Base-by-base conservation (phyloP, 257 asterid species). In the Mentha longifolia region DNA sequence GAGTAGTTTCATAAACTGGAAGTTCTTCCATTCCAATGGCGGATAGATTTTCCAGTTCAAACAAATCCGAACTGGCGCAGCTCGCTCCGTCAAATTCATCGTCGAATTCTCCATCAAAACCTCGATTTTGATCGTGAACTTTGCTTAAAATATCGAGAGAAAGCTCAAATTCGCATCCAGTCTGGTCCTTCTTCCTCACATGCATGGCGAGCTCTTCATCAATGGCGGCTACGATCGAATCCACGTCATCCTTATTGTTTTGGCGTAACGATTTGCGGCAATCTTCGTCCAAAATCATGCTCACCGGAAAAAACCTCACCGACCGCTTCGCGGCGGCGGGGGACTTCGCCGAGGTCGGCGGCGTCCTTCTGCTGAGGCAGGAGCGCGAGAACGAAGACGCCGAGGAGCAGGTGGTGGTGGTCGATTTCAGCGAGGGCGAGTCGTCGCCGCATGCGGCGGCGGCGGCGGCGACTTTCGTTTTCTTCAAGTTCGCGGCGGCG, bases 351-450 rank as follows among this genome's bases (percentile, higher is more conserved):
- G 78, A 37, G 0, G 84, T 77, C 4, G 94, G 63, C 54, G 89
- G 73, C 19, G 89, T 76, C 22, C 88, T 79, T 56, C 83, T 91
- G 83, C 89, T 87, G 14, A 89, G 64, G 68, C 96, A 88, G 6
- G 96, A 91, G 31, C 96, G 73, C 30, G 97, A 88, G 67, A 86
- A 88, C 1, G 95, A 84, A 45, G 96, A 82, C 19, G 94, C 92
- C 3, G 96, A 85, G 1, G 96, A 87, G 68, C 92, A 89, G 8
- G 94, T 65, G 9, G 90, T 77, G 16, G 94, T 66, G 1, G 87
- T 74, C 9, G 93, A 87, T 59, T 81, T 88, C 6, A 65, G 49
- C 42, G 82, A 41, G 17, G 71, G 73, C 3, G 82, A 78, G 3
- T 76, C 58, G 35, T 78, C 31, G n/a, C n/a, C n/a, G n/a, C n/a